Percentiles rank a stretch among this genome's conserved stretches.
Evolutionary conservation across 805 yeast species (phyloP).

Genomic region (Kluyveromyces dobzhanskii): DNA sequence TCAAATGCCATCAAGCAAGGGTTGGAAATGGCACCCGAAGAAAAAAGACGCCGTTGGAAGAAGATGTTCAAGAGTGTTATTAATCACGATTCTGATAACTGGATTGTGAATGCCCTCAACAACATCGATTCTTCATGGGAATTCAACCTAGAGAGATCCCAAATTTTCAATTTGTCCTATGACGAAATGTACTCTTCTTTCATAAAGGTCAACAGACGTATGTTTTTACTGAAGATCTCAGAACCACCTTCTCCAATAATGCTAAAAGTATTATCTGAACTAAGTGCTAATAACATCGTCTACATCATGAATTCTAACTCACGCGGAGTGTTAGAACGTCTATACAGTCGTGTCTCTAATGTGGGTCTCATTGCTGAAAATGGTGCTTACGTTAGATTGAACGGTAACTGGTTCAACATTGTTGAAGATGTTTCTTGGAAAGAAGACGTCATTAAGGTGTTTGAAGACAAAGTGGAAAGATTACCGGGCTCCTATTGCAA

Average conservation of each 20-base stretch:
- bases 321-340: slow-evolving; percentile 54
- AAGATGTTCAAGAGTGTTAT: slow-evolving; percentile 48
- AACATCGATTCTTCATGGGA: slow-evolving; percentile 47
- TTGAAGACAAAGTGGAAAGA: slow-evolving; percentile 48
- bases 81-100: slow-evolving; percentile 60
- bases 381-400: slow-evolving; percentile 68
- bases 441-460: slow-evolving; percentile 25
- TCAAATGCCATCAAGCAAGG: slow-evolving; percentile 55
- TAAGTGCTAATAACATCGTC: slow-evolving; percentile 59
- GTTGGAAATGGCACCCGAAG: slow-evolving; percentile 56
- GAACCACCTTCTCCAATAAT: slow-evolving; percentile 57
- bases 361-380: slow-evolving; percentile 85
- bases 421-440: slow-evolving; percentile 44
- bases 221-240: slow-evolving; percentile 39
- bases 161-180: slow-evolving; percentile 27
- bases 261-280: slow-evolving; percentile 47
- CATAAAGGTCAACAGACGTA: slow-evolving; percentile 29
- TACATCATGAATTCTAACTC: slow-evolving; percentile 63
- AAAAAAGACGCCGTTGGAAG: slow-evolving; percentile 55
- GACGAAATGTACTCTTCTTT: slow-evolving; percentile 25
- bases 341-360: slow-evolving; percentile 57
- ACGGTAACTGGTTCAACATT: slow-evolving; percentile 53
- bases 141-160: slow-evolving; percentile 35
- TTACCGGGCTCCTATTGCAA: slow-evolving; percentile 71
- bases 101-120: slow-evolving; percentile 56